Evolutionary conservation across 805 yeast species (phyloP), one percentile per base, ranked within the genome.

Genomic region (Wickerhamomyces rabaulensis): DNA sequence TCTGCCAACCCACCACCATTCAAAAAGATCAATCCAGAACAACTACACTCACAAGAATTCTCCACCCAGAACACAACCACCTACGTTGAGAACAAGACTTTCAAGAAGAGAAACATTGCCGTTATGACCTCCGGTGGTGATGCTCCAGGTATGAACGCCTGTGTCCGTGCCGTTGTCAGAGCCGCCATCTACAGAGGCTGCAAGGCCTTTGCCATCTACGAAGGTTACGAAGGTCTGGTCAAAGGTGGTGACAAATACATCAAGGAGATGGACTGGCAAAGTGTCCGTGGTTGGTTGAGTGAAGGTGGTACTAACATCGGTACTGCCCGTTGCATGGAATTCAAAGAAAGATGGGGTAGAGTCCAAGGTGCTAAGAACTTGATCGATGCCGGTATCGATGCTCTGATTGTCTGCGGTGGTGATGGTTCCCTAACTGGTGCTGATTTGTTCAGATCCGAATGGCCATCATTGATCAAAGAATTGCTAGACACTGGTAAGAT

Each of bases 111-210:
- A 41, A 79, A 82, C 54, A 87, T 92, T 54, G 99, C 95, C 6
- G 94, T 92, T 41, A 90, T 92, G 91, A 92, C 99, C 12, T 88
- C 96, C 1, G 99, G 99, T 57, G 99, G 99, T 67, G 99, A 94
- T 66, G 87, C 98, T 46, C 98, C 95, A 23, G 99, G 99, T 58
- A 94, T 92, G 99, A 88, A 89, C 67, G 91, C 97, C 4, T 87
- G 84, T 31, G 98, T 92, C 12, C 78, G 98, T 53, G 95, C 98
- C 0, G 95, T 94, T 48, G 96, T 91, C 7, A 78, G 99, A 56
- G 80, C 96, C 2, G 96, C 96, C 48, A 88, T 92, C 51, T 79
- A 73, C 69, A 74, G 80, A 51, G 91, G 87, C 16, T 92, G 98
- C 70, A 94, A 88, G 53, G 91, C 90, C 22, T 92, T 75, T 58